These are phyloP conservation scores for Penicillium salamii DNA, from an alignment of 495 filamentous ascomycete species.

Conservation along the genomic window DNA sequence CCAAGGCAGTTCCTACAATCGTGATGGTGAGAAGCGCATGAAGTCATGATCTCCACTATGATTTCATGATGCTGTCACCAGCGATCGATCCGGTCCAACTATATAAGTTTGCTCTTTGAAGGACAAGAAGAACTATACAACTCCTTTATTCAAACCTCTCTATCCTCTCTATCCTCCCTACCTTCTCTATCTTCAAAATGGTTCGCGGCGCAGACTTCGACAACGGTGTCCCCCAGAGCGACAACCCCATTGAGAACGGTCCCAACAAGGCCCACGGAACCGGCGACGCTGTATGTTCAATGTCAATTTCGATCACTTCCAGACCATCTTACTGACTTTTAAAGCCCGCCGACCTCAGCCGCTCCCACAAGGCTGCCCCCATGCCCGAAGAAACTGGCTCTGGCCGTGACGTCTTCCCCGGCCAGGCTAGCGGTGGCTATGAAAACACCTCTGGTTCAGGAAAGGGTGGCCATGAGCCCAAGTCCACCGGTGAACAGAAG, in stretches of 20 bases:
- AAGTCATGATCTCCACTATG: constrained; percentile 39
- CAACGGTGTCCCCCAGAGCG: constrained; percentile 46
- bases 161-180: neutral
- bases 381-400: constrained; percentile 40
- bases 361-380: constrained; percentile 38
- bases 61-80: constrained; percentile 41
- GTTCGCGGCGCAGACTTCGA: constrained; percentile 51
- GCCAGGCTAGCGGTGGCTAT: constrained; percentile 20
- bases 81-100: constrained; percentile 1
- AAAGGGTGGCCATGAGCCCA: constrained; percentile 45
- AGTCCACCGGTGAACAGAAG: constrained; percentile 38
- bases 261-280: constrained; percentile 42
- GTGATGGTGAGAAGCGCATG: constrained; percentile 15
- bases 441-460: constrained; percentile 25
- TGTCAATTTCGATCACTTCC: neutral
- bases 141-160: neutral
- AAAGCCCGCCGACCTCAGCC: constrained; percentile 40
- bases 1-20: constrained; percentile 3
- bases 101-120: neutral
- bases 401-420: constrained; percentile 26
- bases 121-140: too few species aligned
- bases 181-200: constrained; percentile 31
- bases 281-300: constrained; percentile 32
- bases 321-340: neutral
- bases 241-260: constrained; percentile 49